Evolutionary conservation across 2,329 filamentous ascomycete species (phyloP).

Genomic region (Akanthomyces lecanii): DNA sequence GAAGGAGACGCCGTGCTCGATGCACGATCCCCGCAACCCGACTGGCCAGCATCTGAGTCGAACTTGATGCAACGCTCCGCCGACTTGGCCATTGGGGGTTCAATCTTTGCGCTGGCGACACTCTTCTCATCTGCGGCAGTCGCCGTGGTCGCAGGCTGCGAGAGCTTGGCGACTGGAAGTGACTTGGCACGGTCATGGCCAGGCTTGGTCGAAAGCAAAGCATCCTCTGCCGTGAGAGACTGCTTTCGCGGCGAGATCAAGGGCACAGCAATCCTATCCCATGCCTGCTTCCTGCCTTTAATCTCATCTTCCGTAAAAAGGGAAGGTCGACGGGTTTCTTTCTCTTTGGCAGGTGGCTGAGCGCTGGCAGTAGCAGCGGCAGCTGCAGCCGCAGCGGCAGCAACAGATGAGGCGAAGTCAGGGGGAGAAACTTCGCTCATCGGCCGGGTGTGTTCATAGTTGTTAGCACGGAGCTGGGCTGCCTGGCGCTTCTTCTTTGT

Average conservation of each 20-base stretch:
- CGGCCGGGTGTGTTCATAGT: neutral
- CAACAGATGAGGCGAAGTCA: neutral
- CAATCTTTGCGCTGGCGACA: too few relatives aligned
- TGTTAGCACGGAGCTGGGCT: neutral
- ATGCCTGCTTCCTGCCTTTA: conserved; percentile 28
- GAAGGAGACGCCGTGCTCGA: neutral
- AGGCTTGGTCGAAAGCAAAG: neutral
- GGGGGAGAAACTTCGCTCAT: neutral
- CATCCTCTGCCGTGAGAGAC: neutral
- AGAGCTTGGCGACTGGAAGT: neutral
- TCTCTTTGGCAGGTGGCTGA: neutral
- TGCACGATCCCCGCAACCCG: neutral
- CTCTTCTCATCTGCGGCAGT: neutral
- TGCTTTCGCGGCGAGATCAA: conserved; percentile 23
- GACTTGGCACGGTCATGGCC: conserved; percentile 10
- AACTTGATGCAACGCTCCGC: neutral
- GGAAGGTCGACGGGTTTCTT: conserved; percentile 15
- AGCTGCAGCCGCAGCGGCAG: neutral
- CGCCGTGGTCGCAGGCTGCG: neutral
- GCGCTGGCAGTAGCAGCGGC: neutral
- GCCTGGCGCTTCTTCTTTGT: neutral
- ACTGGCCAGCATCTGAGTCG: neutral
- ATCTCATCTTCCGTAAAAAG: conserved; percentile 30
- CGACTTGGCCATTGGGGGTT: neutral
- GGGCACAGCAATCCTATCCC: conserved; percentile 34